Evolutionary conservation across 345 rosid species (phyloP).

Genomic region (Salix caprea): DNA sequence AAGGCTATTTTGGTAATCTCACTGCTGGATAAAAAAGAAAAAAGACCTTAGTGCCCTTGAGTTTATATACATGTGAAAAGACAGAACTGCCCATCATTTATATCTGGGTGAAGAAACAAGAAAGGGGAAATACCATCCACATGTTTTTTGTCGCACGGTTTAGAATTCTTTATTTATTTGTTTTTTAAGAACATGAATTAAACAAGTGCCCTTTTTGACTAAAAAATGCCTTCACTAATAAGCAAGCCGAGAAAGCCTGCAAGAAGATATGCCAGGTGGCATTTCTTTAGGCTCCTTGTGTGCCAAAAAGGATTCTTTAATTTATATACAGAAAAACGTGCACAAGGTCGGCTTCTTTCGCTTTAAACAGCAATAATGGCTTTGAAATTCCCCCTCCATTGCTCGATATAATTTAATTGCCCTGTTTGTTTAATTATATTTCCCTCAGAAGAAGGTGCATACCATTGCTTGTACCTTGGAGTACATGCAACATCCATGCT

Average conservation of each 20-base stretch:
- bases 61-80: too few species aligned
- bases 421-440: neutral
- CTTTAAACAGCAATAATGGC: constrained; percentile 13
- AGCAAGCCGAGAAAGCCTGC: neutral
- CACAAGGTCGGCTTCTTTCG: constrained; percentile 3
- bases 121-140: too few species aligned
- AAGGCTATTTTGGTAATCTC: too few species aligned
- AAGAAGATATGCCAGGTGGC: neutral
- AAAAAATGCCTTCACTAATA: neutral
- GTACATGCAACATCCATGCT: neutral
- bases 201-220: neutral
- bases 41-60: too few species aligned
- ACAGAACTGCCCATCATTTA: too few species aligned
- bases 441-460: neutral
- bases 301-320: neutral
- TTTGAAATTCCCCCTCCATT: neutral
- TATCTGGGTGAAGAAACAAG: too few species aligned
- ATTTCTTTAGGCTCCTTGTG: neutral
- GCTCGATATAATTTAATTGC: neutral
- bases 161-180: too few species aligned
- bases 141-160: too few species aligned
- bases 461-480: neutral
- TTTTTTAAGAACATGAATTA: too few species aligned
- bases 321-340: constrained; percentile 1
- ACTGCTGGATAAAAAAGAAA: too few species aligned